phyloP scores from a whole-genome alignment of 768 basidiomycete species.

The Phylloporus scabripes region DNA sequence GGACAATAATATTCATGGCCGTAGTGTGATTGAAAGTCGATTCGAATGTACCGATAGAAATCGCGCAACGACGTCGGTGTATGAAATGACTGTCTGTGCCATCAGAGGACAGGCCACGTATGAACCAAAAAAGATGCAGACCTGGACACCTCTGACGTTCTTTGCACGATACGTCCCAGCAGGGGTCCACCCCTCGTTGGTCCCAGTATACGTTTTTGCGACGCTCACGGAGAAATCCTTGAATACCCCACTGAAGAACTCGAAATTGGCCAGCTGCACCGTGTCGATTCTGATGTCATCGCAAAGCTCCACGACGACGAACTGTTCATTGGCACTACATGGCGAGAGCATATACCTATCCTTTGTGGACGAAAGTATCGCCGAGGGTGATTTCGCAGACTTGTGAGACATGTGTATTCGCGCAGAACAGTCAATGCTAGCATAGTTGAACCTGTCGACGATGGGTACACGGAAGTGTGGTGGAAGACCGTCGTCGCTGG shows the following conservation, averaged over 20 bases:
- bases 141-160: conserved; percentile 89
- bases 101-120: not conserved
- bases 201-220: conserved; percentile 70
- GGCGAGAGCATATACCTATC: conserved; percentile 97
- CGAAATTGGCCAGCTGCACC: conserved; percentile 92
- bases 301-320: conserved; percentile 92
- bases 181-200: conserved; percentile 57
- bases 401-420: conserved; percentile 82
- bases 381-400: conserved; percentile 72
- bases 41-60: conserved; percentile 91
- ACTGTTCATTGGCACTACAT: conserved; percentile 59
- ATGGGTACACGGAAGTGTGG: conserved; percentile 70
- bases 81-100: conserved; percentile 59
- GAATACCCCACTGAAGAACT: conserved; percentile 97
- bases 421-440: conserved; percentile 87
- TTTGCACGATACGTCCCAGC: conserved; percentile 82
- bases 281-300: conserved; percentile 97
- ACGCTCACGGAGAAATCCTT: conserved; percentile 86
- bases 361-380: conserved; percentile 83
- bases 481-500: conserved; percentile 30
- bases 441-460: conserved; percentile 92
- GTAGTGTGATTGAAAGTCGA: conserved; percentile 92
- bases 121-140: conserved; percentile 30
- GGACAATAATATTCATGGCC: conserved; percentile 97
- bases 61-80: conserved; percentile 64